These are phyloP conservation scores for Yarrowia bubula DNA, from an alignment of 805 yeast genomes.

Conservation along the genomic window DNA sequence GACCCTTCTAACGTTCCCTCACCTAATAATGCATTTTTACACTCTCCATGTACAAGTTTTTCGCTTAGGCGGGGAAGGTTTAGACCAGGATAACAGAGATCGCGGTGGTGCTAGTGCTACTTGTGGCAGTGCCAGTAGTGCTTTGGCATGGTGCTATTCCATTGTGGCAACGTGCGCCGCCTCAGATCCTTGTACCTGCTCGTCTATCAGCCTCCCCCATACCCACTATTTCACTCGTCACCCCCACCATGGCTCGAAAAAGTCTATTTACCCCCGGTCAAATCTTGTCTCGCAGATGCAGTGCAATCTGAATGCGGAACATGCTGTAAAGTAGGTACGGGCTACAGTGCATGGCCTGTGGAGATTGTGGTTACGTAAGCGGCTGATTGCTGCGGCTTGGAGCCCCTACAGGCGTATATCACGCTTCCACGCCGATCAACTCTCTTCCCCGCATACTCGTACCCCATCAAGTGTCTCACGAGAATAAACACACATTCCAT, in stretches of 20 bases:
- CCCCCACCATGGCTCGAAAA: background rate
- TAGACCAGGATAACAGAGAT: no score
- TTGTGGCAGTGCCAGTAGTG: background rate
- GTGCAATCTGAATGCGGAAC: background rate
- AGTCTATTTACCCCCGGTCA: constrained; percentile 9
- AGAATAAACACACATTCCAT: constrained; percentile 18
- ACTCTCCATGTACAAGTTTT: background rate
- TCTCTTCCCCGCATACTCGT: constrained; percentile 1
- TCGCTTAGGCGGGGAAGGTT: background rate
- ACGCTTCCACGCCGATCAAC: background rate
- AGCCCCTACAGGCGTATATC: no score
- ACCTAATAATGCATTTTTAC: constrained; percentile 9
- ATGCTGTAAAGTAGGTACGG: no score
- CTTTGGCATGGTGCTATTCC: no score
- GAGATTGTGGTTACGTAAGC: background rate
- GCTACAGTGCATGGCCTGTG: background rate
- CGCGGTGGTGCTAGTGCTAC: background rate
- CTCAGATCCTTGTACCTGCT: no score
- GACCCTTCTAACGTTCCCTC: background rate
- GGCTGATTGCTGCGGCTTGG: background rate
- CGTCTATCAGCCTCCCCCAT: background rate
- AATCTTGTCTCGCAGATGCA: constrained; percentile 12
- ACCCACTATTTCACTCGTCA: background rate
- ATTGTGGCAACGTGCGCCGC: no score
- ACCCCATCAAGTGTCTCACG: background rate